Evolutionary conservation across 2,329 filamentous ascomycete species (phyloP).

Genomic region (Rutstroemia sp.): DNA sequence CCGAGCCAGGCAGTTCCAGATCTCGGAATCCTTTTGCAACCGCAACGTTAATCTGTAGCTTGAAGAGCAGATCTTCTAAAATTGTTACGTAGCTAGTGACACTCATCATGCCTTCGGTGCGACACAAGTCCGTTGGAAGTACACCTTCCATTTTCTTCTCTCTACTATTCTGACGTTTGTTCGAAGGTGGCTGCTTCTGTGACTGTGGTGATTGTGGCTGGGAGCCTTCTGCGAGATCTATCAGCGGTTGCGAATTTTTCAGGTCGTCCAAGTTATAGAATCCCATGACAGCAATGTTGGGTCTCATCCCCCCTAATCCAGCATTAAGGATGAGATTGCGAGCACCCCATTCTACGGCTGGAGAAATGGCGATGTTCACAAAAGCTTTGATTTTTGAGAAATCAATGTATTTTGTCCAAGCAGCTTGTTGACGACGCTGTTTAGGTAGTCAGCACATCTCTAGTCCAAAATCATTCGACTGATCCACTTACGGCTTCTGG

Average conservation of each 20-base stretch:
- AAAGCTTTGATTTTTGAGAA: constrained; percentile 84
- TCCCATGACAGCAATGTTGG: constrained; percentile 76
- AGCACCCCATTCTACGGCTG: constrained; percentile 76
- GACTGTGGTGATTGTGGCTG: constrained; percentile 26
- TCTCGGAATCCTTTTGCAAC: constrained; percentile 74
- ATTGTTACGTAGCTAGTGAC: constrained; percentile 73
- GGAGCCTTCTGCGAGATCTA: constrained; percentile 47
- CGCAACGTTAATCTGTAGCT: constrained; percentile 75
- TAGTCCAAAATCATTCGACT: not conserved
- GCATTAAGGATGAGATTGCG: constrained; percentile 76
- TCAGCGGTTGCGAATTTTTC: constrained; percentile 48
- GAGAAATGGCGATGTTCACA: constrained; percentile 78
- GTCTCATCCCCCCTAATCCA: constrained; percentile 79
- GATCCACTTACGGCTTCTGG: constrained; percentile 52
- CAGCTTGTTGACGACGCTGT: constrained; percentile 63
- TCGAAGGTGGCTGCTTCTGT: constrained; percentile 21
- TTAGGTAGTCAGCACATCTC: not conserved
- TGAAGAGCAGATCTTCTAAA: constrained; percentile 71
- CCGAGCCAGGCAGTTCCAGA: constrained; percentile 60
- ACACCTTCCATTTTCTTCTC: constrained; percentile 48
- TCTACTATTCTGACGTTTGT: constrained; percentile 45
- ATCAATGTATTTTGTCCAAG: constrained; percentile 79
- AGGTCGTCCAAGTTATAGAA: constrained; percentile 77
- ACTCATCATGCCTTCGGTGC: constrained; percentile 60
- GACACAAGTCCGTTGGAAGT: constrained; percentile 63